Base-by-base conservation (phyloP, 1,284 basidiomycete species). In the Ceratobasidium sp. region DNA sequence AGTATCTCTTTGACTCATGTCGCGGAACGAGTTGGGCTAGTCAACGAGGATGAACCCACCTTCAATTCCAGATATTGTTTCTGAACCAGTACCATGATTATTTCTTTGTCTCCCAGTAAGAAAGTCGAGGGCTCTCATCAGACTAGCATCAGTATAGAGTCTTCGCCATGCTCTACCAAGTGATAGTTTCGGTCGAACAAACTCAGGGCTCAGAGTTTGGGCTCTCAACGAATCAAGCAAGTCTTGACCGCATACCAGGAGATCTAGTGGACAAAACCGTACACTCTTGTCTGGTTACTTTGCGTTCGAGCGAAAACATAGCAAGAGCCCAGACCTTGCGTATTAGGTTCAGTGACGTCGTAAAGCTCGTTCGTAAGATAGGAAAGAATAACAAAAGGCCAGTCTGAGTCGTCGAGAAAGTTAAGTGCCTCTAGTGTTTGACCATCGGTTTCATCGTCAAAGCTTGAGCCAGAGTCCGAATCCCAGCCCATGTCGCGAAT, bases 151-250 rank as follows among this genome's bases (percentile, higher is more conserved):
- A 2, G 66, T 69, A 23, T 57, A 69, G 9, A 69, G 41, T 16
- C 66, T 49, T 30, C 66, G 35, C 66, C 66, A 69, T 30, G 44
- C 35, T 46, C 66, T 55, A 18, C 66, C 66, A 1, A 57, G 18
- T n/a, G 66, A 23, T 35, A 69, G 28, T 28, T 47, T 38, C 14
- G 66, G 28, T 26, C 47, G 66, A 16, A 69, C 21, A 30, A 9
- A 11, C 16, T 69, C 54, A 26, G 66, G 66, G 28, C 57, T 52
- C 5, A 69, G 66, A n/a, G 55, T 23, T 3, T 18, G 44, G 5
- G 28, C 13, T 35, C 46, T 46, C 16, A 57, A 21, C 1, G 54
- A 43, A 6, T 50, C 41, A 11, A 55, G 11, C 23, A 16, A 57
- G 23, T 57, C 44, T 13, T 23, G 23, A 6, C 43, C 66, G 21